Conservation (phyloP, 2,329 filamentous ascomycete species). For the Botrytis galanthina region DNA sequence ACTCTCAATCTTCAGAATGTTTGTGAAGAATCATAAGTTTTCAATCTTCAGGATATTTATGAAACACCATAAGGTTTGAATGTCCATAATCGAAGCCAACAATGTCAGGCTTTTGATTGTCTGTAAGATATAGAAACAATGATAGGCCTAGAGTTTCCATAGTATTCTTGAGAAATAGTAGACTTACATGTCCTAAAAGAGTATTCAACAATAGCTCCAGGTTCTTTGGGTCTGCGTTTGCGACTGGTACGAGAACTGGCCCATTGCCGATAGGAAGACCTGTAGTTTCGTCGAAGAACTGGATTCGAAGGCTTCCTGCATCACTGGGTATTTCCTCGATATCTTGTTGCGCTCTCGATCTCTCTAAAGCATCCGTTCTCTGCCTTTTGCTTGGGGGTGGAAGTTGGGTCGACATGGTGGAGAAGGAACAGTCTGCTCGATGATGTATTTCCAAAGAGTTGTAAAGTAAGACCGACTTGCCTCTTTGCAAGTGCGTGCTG, state of each 20-base stretch:
- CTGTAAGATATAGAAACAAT: background rate
- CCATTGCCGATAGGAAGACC: slow-evolving; percentile 64
- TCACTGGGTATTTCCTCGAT: slow-evolving; percentile 65
- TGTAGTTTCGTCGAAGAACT: slow-evolving; percentile 83
- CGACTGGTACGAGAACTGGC: slow-evolving; percentile 68
- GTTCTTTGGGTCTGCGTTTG: slow-evolving; percentile 84
- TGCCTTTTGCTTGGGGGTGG: slow-evolving; percentile 90
- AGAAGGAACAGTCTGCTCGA: background rate
- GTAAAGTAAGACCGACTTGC: background rate
- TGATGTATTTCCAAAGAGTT: background rate
- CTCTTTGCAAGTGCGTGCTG: background rate
- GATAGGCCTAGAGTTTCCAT: background rate
- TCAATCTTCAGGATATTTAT: too few species aligned
- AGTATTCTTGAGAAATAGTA: background rate
- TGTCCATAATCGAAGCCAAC: background rate
- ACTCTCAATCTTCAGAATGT: accelerated
- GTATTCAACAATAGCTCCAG: slow-evolving; percentile 84
- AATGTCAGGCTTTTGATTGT: background rate
- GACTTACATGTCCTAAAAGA: slow-evolving; percentile 67
- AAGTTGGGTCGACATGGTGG: slow-evolving; percentile 70
- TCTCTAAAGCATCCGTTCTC: slow-evolving; percentile 70
- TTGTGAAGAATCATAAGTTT: background rate
- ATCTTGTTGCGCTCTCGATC: slow-evolving; percentile 72
- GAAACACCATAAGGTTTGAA: background rate
- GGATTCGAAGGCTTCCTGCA: slow-evolving; percentile 75